Evolutionary conservation across 768 basidiomycete genomes (phyloP).

Genomic region (Pulveroboletus sp.): DNA sequence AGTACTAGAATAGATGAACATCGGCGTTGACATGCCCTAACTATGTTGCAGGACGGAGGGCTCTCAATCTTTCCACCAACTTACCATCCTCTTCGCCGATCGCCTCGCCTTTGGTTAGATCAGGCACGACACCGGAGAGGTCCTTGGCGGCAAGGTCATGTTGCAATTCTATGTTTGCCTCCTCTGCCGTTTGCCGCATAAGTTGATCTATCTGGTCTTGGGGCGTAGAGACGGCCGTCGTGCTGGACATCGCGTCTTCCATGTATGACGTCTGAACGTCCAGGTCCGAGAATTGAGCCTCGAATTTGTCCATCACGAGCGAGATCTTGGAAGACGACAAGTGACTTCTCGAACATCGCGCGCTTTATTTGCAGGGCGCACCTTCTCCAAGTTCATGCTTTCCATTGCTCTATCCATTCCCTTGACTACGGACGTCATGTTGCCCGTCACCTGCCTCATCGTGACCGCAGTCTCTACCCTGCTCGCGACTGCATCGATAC

Average conservation of each 20-base stretch:
- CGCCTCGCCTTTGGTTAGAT: slow-evolving; percentile 47
- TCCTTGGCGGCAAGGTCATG: slow-evolving; percentile 78
- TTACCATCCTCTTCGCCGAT: slow-evolving; percentile 72
- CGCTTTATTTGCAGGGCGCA: slow-evolving; percentile 34
- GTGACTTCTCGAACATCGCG: background rate
- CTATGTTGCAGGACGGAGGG: slow-evolving; percentile 74
- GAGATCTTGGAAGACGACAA: slow-evolving; percentile 64
- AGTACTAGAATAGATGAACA: slow-evolving; percentile 10
- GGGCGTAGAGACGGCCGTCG: slow-evolving; percentile 89
- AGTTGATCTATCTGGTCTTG: slow-evolving; percentile 95
- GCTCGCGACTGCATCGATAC: slow-evolving; percentile 95
- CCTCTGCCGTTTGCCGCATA: slow-evolving; percentile 92
- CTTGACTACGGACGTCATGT: slow-evolving; percentile 92
- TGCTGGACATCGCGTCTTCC: slow-evolving; percentile 93
- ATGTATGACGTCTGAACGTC: slow-evolving; percentile 98
- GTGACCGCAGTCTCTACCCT: slow-evolving; percentile 98
- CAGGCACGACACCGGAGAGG: slow-evolving; percentile 50
- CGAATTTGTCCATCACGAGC: slow-evolving; percentile 98
- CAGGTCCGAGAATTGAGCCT: slow-evolving; percentile 90
- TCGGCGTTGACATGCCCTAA: background rate
- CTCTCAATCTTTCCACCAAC: slow-evolving; percentile 83
- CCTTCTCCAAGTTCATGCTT: slow-evolving; percentile 96
- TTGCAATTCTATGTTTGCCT: slow-evolving; percentile 91
- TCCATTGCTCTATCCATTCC: slow-evolving; percentile 99
- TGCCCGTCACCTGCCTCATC: slow-evolving; percentile 94